Evolutionary conservation across 345 rosid genomes (phyloP).

Genomic region (Arabidopsis suecica): DNA sequence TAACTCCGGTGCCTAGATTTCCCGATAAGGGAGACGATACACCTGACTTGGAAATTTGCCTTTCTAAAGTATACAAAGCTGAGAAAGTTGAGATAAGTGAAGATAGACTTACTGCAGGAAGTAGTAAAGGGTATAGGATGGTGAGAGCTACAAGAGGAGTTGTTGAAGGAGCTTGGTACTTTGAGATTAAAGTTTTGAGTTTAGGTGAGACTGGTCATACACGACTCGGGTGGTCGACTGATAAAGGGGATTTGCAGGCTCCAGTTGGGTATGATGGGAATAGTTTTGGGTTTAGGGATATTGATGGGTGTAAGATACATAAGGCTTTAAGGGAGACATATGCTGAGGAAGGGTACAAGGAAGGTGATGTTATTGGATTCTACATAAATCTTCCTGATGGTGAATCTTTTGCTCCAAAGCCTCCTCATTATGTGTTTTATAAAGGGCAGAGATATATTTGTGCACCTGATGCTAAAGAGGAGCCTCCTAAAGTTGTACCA

Average conservation of each 20-base stretch:
- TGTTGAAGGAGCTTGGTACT: constrained; percentile 97
- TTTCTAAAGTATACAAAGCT: constrained; percentile 91
- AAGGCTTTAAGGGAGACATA: constrained; percentile 90
- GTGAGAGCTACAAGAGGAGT: constrained; percentile 96
- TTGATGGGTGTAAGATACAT: constrained; percentile 97
- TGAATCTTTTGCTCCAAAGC: constrained; percentile 68
- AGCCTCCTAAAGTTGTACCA: constrained; percentile 78
- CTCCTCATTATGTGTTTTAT: constrained; percentile 78
- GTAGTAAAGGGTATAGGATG: constrained; percentile 94
- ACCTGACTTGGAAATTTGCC: constrained; percentile 69
- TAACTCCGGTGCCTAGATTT: constrained; percentile 79
- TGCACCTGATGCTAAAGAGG: constrained; percentile 81
- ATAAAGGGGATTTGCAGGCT: constrained; percentile 97
- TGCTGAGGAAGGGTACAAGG: constrained; percentile 88
- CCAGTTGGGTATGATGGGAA: constrained; percentile 94
- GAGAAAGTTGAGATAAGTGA: constrained; percentile 94
- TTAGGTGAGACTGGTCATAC: constrained; percentile 96
- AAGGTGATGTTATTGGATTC: constrained; percentile 92
- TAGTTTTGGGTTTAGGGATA: constrained; percentile 90
- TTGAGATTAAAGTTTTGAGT: constrained; percentile 74
- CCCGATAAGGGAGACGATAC: constrained; percentile 80
- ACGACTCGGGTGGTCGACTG: constrained; percentile 91
- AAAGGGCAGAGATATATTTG: constrained; percentile 89
- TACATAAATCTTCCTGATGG: constrained; percentile 92
- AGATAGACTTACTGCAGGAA: constrained; percentile 84